These are phyloP conservation scores for Colletotrichum nymphaeae DNA, from an alignment of 2,329 filamentous ascomycete genomes.

Conservation along the genomic window DNA sequence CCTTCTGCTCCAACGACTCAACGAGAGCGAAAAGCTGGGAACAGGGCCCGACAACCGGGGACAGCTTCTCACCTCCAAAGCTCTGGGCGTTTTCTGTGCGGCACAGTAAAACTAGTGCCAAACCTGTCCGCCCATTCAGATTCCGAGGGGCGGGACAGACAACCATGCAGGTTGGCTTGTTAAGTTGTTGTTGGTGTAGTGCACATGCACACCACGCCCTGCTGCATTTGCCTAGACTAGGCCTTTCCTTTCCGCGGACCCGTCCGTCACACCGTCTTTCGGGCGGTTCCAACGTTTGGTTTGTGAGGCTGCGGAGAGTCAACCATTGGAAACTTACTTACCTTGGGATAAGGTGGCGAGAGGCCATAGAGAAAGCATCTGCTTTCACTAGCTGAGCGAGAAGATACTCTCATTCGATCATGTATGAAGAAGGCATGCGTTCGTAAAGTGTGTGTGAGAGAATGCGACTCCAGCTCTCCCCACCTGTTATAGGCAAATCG, in stretches of 20 bases:
- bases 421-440: background rate
- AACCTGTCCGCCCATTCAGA: background rate
- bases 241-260: background rate
- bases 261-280: slow-evolving; percentile 18
- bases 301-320: background rate
- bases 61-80: background rate
- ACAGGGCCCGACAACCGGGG: slow-evolving; percentile 10
- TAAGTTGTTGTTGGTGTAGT: background rate
- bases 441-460: background rate
- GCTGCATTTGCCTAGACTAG: background rate
- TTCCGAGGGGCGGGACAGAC: background rate
- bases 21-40: background rate
- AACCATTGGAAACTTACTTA: background rate
- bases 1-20: background rate
- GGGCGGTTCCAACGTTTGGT: background rate
- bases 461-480: slow-evolving; percentile 16
- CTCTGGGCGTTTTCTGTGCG: background rate
- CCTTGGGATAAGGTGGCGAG: no score
- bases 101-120: background rate
- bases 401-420: no score
- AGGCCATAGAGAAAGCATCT: background rate
- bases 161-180: background rate
- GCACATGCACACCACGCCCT: background rate
- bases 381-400: background rate
- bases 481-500: slow-evolving; percentile 20